phyloP scores from a whole-genome alignment of 768 basidiomycete species.

The Sporobolomyces roseus region DNA sequence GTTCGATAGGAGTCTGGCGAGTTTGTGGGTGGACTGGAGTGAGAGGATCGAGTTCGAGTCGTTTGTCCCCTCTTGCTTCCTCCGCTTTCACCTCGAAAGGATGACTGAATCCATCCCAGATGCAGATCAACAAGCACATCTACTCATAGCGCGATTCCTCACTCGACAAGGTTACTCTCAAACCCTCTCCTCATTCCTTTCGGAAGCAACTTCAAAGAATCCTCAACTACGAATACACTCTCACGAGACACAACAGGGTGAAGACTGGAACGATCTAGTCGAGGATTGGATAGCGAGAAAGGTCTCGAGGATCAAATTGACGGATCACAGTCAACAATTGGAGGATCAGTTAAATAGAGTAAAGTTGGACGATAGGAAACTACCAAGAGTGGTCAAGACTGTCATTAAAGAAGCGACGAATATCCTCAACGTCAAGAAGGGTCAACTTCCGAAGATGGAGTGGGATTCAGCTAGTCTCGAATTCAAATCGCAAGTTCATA shows the following conservation, averaged over 20 bases:
- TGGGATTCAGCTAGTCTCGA: conserved; percentile 25
- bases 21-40: too few relatives aligned
- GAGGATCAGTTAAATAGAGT: neutral
- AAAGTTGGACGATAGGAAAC: neutral
- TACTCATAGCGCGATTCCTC: conserved; percentile 33
- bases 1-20: too few relatives aligned
- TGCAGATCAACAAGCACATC: conserved; percentile 7
- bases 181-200: conserved; percentile 17
- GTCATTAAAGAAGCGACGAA: conserved; percentile 23
- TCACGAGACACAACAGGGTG: neutral
- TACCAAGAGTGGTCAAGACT: neutral
- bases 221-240: neutral
- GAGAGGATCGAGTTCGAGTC: neutral
- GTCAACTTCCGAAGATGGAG: conserved; percentile 2
- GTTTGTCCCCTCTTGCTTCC: neutral
- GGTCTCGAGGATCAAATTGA: neutral
- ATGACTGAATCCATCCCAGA: neutral
- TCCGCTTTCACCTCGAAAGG: neutral
- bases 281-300: conserved; percentile 14
- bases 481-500: conserved; percentile 11
- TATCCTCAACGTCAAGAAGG: conserved; percentile 21
- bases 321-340: neutral
- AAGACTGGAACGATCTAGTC: conserved; percentile 31
- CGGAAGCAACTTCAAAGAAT: conserved; percentile 5
- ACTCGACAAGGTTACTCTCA: conserved; percentile 12